A percentile compares a stretch with the other conserved stretches of the same genome.
phyloP scores from a whole-genome alignment of 768 basidiomycete species.

The Dentipellis fragilis region DNA sequence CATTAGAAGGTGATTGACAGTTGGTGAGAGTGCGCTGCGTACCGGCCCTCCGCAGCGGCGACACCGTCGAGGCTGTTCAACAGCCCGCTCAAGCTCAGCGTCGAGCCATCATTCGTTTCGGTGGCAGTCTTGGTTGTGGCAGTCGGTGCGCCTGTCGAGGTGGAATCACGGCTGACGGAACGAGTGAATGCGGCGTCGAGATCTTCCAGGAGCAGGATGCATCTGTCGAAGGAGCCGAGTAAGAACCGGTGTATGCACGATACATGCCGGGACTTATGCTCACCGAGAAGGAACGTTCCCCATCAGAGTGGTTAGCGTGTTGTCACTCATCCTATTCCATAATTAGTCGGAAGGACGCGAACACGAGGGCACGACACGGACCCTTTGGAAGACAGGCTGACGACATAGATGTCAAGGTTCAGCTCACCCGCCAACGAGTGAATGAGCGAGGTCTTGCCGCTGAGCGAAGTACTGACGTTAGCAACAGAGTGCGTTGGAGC shows the following conservation, averaged over 20 bases:
- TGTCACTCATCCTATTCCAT: conserved; percentile 72
- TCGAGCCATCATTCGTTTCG: conserved; percentile 64
- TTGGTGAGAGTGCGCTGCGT: conserved; percentile 22
- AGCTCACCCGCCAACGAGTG: conserved; percentile 81
- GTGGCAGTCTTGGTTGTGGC: conserved; percentile 18
- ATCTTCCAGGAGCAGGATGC: conserved; percentile 90
- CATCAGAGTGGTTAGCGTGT: conserved; percentile 80
- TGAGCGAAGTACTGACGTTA: conserved; percentile 22
- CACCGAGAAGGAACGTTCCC: conserved; percentile 79
- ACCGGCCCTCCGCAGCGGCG: conserved; percentile 81
- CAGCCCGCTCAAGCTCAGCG: conserved; percentile 75
- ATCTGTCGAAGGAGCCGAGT: conserved; percentile 34
- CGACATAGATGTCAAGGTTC: conserved; percentile 84
- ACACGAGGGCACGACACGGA: conserved; percentile 23
- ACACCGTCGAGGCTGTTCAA: conserved; percentile 82
- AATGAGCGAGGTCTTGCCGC: conserved; percentile 81
- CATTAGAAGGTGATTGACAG: neutral
- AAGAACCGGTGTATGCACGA: conserved; percentile 6
- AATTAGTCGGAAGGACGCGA: conserved; percentile 8
- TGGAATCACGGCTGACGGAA: conserved; percentile 72
- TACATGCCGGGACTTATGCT: neutral
- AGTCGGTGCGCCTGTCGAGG: conserved; percentile 63
- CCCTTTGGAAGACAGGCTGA: conserved; percentile 84
- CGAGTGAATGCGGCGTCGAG: conserved; percentile 88
- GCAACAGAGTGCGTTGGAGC: neutral